Conservation (phyloP, 2,329 filamentous ascomycete genomes). For the Mariannaea sp. region DNA sequence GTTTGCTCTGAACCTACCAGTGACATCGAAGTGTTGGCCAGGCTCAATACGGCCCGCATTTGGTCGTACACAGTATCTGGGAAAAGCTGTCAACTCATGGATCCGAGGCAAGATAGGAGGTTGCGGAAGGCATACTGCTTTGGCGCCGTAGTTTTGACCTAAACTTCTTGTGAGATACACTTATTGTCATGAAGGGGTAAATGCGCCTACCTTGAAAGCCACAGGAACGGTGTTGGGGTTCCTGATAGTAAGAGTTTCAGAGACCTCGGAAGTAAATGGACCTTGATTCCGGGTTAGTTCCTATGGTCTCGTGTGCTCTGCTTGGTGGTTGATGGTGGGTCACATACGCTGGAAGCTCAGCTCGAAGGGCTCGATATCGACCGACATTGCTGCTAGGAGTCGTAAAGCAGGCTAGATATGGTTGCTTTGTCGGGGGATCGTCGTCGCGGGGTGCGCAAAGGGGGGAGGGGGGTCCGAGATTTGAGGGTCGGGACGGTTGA, state of each 20-base stretch:
- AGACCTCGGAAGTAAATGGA: slow-evolving; percentile 69
- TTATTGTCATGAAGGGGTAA: background rate
- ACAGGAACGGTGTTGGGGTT: slow-evolving; percentile 67
- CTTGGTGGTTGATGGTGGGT: slow-evolving; percentile 18
- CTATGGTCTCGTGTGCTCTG: slow-evolving; percentile 16
- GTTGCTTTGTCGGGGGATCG: slow-evolving; percentile 18
- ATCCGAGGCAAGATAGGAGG: slow-evolving; percentile 20
- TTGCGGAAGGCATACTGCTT: slow-evolving; percentile 74
- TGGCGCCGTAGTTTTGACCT: slow-evolving; percentile 99
- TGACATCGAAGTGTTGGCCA: slow-evolving; percentile 87
- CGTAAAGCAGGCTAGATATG: slow-evolving; percentile 2
- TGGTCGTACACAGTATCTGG: slow-evolving; percentile 95
- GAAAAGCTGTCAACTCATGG: slow-evolving; percentile 29
- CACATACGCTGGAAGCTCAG: slow-evolving; percentile 89
- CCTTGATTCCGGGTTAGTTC: slow-evolving; percentile 50
- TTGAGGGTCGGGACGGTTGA: slow-evolving; percentile 6
- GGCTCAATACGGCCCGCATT: slow-evolving; percentile 97
- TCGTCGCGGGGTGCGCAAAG: slow-evolving; percentile 31
- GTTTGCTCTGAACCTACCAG: slow-evolving; percentile 70
- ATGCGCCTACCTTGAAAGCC: slow-evolving; percentile 67
- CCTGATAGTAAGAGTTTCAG: slow-evolving; percentile 66
- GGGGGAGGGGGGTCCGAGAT: slow-evolving; percentile 10
- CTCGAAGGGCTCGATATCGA: slow-evolving; percentile 90
- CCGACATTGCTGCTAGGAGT: slow-evolving; percentile 72
- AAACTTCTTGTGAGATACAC: slow-evolving; percentile 26